Conservation (phyloP, 2,329 filamentous ascomycete species). For the Aspergillus pseudoviridinutans region DNA sequence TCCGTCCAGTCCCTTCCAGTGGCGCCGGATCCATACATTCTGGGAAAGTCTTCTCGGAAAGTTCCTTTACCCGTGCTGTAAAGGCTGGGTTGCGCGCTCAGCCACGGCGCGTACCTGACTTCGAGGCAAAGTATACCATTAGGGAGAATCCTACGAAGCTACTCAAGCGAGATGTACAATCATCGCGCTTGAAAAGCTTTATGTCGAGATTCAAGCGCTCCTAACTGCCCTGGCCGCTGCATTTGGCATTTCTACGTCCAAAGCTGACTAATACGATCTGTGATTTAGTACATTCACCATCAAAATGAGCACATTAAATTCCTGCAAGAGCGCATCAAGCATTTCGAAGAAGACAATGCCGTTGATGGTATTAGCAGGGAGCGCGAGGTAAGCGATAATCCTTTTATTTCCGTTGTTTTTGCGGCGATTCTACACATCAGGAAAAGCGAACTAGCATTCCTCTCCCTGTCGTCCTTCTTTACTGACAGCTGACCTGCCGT, state of each 20-base stretch:
- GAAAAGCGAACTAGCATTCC: background rate
- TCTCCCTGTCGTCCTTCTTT: background rate
- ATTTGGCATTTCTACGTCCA: background rate
- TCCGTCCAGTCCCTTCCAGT: conserved; percentile 3
- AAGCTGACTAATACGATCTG: conserved; percentile 11
- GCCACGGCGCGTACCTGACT: background rate
- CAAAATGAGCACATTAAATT: conserved; percentile 42
- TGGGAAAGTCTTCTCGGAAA: background rate
- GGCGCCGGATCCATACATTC: background rate
- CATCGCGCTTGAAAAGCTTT: background rate
- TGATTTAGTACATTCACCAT: conserved; percentile 38
- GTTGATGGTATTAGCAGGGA: conserved; percentile 36
- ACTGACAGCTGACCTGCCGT: conserved; percentile 11
- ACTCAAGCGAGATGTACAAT: background rate
- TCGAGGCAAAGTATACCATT: background rate
- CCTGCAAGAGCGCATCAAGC: conserved; percentile 39
- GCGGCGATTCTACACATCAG: background rate
- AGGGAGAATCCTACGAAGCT: background rate
- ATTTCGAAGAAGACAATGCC: conserved; percentile 33
- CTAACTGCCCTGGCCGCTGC: background rate
- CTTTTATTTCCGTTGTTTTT: background rate
- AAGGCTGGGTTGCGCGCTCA: background rate
- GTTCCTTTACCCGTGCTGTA: background rate
- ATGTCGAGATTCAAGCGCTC: background rate
- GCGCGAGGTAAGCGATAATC: conserved; percentile 33